phyloP scores from a whole-genome alignment of 306 rosid species.

The Vigna radiata region DNA sequence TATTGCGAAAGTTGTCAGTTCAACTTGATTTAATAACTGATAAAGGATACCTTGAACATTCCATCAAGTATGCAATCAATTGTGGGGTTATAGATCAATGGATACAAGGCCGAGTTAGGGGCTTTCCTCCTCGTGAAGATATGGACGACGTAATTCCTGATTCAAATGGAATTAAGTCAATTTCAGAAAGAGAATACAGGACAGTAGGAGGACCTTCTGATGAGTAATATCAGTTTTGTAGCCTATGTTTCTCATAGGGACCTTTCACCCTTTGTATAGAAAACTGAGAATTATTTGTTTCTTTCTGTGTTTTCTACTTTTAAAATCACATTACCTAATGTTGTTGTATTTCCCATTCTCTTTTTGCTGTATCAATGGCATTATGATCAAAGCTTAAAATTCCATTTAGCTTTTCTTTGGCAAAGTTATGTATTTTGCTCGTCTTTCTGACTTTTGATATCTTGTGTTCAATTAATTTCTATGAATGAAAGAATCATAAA shows the following conservation, averaged over 20 bases:
- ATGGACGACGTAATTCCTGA: conserved; percentile 70
- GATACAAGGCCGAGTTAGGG: conserved; percentile 66
- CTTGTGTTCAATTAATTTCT: too few relatives aligned
- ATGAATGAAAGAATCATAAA: too few relatives aligned
- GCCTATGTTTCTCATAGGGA: conserved; percentile 35
- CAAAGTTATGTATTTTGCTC: neutral
- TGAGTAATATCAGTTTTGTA: conserved; percentile 46
- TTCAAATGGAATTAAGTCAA: conserved; percentile 70
- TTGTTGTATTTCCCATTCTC: conserved; percentile 48
- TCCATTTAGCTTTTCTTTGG: conserved; percentile 9
- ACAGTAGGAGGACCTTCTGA: conserved; percentile 57
- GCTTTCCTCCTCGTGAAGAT: conserved; percentile 78
- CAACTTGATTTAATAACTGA: conserved; percentile 75
- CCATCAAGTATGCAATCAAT: conserved; percentile 79
- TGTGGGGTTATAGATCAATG: conserved; percentile 94
- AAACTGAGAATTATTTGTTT: conserved; percentile 42
- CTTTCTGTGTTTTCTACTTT: conserved; percentile 32
- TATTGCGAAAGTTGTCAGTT: conserved; percentile 84
- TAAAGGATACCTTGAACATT: conserved; percentile 73
- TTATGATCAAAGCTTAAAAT: conserved; percentile 32
- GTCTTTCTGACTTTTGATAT: neutral
- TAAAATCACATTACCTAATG: conserved; percentile 40
- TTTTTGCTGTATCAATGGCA: conserved; percentile 42
- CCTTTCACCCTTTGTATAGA: conserved; percentile 46
- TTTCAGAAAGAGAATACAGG: conserved; percentile 74